Conservation (phyloP, 1,139 yeast species). For the Pichia sp. region DNA sequence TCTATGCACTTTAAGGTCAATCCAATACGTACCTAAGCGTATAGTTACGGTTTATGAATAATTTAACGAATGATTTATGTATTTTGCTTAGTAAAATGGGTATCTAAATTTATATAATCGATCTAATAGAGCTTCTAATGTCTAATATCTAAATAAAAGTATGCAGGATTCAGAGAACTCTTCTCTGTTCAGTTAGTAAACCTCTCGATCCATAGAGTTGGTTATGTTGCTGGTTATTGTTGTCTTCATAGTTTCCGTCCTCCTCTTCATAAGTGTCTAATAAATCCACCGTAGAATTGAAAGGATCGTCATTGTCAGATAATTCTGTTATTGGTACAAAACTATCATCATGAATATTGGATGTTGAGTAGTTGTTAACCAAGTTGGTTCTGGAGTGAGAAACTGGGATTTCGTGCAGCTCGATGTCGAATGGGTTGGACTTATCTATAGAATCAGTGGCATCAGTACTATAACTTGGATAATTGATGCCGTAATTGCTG, state of each 20-base stretch:
- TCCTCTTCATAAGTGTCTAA: not conserved
- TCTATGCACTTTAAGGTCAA: conserved; percentile 43
- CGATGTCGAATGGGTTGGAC: conserved; percentile 6
- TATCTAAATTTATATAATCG: not conserved
- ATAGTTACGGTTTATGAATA: too few species aligned
- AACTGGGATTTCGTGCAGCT: conserved; percentile 6
- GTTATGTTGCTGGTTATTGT: not conserved
- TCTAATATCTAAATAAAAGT: too few species aligned
- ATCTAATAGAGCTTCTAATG: too few species aligned
- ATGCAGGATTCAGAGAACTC: not conserved
- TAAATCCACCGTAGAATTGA: not conserved
- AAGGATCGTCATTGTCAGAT: not conserved
- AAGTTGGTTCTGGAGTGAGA: conserved; percentile 14
- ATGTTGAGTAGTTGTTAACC: conserved; percentile 1
- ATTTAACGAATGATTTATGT: too few species aligned
- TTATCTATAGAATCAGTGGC: conserved; percentile 8
- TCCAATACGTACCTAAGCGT: too few species aligned
- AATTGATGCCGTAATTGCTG: too few species aligned
- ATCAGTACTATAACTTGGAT: not conserved
- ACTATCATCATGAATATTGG: not conserved
- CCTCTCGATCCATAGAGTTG: conserved; percentile 14
- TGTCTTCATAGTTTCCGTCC: not conserved
- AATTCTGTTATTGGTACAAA: not conserved
- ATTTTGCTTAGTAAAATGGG: not conserved
- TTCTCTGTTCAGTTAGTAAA: conserved; percentile 1